A percentile compares a stretch with the other conserved stretches of the same genome.
phyloP scores from a whole-genome alignment of 2,329 filamentous ascomycete genomes.

The Apiospora saccharicola region DNA sequence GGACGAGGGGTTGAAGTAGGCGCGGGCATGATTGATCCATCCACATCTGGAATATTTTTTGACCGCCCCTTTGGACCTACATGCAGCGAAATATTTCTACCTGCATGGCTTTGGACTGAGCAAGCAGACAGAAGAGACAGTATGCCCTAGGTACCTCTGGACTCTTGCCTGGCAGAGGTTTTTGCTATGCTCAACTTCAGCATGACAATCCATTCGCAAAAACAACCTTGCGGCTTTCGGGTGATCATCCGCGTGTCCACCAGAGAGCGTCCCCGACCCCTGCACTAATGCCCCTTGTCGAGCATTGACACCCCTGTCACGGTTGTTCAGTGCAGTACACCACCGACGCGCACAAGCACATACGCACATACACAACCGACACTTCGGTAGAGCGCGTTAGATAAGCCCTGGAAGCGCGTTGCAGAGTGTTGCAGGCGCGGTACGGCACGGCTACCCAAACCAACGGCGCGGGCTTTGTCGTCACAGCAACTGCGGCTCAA shows the following conservation, averaged over 20 bases:
- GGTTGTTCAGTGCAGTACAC: neutral
- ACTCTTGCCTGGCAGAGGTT: constrained; percentile 6
- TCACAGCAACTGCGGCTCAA: constrained; percentile 8
- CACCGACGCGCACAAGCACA: neutral
- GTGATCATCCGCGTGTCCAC: constrained; percentile 18
- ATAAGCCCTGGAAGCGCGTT: neutral
- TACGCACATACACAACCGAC: neutral
- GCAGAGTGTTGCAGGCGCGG: neutral
- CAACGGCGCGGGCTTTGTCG: neutral
- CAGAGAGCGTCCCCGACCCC: constrained; percentile 6
- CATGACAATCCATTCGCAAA: constrained; percentile 10
- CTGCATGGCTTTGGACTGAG: neutral
- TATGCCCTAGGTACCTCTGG: neutral
- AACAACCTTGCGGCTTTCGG: constrained; percentile 8
- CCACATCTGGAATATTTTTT: neutral
- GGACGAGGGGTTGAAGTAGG: neutral
- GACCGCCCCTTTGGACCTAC: constrained; percentile 9
- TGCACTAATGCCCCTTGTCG: neutral
- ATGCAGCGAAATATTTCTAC: neutral
- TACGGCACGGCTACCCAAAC: neutral
- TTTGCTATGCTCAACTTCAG: neutral
- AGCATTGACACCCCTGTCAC: constrained; percentile 9
- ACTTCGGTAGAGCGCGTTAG: neutral
- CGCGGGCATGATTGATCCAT: neutral
- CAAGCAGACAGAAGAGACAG: neutral